Percentiles rank a stretch among this genome's conserved stretches.
These are phyloP conservation scores for Exophiala viscosa DNA, from an alignment of 2,329 filamentous ascomycete genomes.

Conservation along the genomic window DNA sequence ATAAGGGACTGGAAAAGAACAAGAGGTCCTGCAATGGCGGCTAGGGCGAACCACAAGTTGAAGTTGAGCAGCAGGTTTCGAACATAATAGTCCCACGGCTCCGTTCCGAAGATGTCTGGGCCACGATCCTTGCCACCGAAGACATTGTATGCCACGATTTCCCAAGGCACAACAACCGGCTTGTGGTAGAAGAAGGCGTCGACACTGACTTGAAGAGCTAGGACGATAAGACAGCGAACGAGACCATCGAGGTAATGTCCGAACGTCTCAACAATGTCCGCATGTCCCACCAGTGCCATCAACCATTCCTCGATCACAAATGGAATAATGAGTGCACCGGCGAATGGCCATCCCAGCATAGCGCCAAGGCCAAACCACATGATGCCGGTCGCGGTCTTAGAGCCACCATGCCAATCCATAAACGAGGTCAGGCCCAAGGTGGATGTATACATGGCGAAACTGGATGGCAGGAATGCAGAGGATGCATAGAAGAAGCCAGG, in stretches of 20 bases:
- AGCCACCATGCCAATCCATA: conserved; percentile 78
- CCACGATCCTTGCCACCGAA: conserved; percentile 74
- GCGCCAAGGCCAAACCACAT: conserved; percentile 86
- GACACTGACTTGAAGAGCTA: conserved; percentile 64
- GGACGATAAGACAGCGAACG: conserved; percentile 61
- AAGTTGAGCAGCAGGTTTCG: conserved; percentile 91
- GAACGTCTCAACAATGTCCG: conserved; percentile 58
- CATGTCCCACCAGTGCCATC: conserved; percentile 45
- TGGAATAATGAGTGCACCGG: conserved; percentile 73
- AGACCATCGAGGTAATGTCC: conserved; percentile 64
- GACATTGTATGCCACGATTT: conserved; percentile 94
- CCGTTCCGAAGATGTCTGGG: conserved; percentile 89
- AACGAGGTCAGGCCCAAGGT: conserved; percentile 85
- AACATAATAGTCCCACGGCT: conserved; percentile 95
- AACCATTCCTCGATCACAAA: conserved; percentile 75
- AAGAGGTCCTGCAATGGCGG: conserved; percentile 69
- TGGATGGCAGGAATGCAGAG: conserved; percentile 82
- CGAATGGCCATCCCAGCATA: conserved; percentile 91
- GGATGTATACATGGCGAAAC: conserved; percentile 91
- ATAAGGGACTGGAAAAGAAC: conserved; percentile 69
- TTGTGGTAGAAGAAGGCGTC: conserved; percentile 86
- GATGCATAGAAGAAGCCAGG: conserved; percentile 94
- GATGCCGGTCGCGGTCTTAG: conserved; percentile 77
- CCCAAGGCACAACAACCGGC: conserved; percentile 73
- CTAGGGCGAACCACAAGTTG: conserved; percentile 87